A percentile compares a stretch with the other conserved stretches of the same genome.
These are phyloP conservation scores for Pythium angustatum DNA, from an alignment of 352 stramenopile species.

Conservation along the genomic window DNA sequence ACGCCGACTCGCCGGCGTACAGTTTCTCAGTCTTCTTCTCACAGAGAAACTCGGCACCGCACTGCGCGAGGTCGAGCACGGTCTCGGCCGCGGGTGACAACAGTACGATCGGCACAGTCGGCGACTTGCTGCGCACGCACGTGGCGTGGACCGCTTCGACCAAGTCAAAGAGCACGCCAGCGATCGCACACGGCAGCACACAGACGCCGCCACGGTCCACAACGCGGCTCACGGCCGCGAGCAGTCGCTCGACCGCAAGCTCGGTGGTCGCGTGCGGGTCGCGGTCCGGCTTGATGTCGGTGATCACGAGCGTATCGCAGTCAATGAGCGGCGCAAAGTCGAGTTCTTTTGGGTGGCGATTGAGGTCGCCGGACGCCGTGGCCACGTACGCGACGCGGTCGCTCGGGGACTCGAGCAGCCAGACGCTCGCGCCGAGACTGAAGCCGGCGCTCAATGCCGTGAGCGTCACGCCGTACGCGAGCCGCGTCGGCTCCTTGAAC, in stretches of 20 bases:
- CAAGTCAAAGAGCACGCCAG: conserved; percentile 78
- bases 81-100: conserved; percentile 54
- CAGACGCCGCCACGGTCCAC: conserved; percentile 69
- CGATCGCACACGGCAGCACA: conserved; percentile 58
- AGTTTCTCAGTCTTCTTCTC: conserved; percentile 84
- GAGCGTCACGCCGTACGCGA: conserved; percentile 71
- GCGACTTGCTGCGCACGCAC: conserved; percentile 42
- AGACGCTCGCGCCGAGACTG: conserved; percentile 67
- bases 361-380: conserved; percentile 77
- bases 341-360: conserved; percentile 81
- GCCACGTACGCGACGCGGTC: conserved; percentile 77
- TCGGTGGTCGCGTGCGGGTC: conserved; percentile 74
- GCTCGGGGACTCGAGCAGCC: conserved; percentile 69
- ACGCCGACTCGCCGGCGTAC: conserved; percentile 69
- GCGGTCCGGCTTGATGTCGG: conserved; percentile 72
- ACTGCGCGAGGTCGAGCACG: conserved; percentile 54
- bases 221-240: conserved; percentile 57
- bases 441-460: conserved; percentile 78
- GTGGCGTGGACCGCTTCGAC: conserved; percentile 66
- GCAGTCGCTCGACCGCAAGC: conserved; percentile 66
- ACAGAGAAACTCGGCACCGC: conserved; percentile 77
- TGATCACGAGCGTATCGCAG: conserved; percentile 78
- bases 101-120: conserved; percentile 64
- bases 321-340: conserved; percentile 74
- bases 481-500: conserved; percentile 52